Conservation (phyloP, 78 protist genomes). For the Guillardia theta region DNA sequence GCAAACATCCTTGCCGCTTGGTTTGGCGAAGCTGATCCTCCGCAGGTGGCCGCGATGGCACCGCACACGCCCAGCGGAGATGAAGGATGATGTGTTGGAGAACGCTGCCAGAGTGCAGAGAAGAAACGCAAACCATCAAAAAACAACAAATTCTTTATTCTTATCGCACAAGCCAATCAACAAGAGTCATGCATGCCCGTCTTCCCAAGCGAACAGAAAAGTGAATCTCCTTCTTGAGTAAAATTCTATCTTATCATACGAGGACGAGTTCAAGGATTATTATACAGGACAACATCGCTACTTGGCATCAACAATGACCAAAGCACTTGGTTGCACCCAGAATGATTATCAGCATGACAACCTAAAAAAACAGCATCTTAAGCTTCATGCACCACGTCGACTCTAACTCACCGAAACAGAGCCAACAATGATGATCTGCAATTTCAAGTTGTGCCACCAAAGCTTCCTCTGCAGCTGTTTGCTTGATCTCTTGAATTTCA, state of each 20-base stretch:
- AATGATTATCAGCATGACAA: background rate
- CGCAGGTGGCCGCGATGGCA: background rate
- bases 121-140: too few relatives aligned
- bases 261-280: too few relatives aligned
- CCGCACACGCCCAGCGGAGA: background rate
- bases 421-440: background rate
- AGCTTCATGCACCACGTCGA: background rate
- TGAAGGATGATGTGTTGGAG: too few relatives aligned
- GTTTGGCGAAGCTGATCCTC: background rate
- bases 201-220: too few relatives aligned
- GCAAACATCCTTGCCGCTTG: background rate
- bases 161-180: too few relatives aligned
- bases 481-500: background rate
- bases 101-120: too few relatives aligned
- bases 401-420: background rate
- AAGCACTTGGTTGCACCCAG: background rate
- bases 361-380: background rate
- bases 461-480: background rate
- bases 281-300: too few relatives aligned
- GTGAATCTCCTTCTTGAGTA: too few relatives aligned
- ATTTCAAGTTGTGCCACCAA: background rate
- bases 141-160: too few relatives aligned
- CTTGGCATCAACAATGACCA: background rate
- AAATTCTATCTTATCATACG: too few relatives aligned
- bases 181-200: too few relatives aligned